These are phyloP conservation scores for Nemania sp. DNA, from an alignment of 2,329 filamentous ascomycete species.

Conservation along the genomic window DNA sequence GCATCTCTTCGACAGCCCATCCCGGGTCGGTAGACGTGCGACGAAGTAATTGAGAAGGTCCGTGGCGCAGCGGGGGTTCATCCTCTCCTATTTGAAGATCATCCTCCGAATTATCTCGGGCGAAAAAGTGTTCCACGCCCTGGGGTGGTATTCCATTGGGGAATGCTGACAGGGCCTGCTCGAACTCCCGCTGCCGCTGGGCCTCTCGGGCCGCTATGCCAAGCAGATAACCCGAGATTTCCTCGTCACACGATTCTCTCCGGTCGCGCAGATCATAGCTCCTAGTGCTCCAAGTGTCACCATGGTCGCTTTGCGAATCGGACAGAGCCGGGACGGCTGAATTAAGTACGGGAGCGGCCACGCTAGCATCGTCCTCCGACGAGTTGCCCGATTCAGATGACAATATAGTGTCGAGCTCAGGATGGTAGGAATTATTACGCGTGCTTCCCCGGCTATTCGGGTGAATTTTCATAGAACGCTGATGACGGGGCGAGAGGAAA, in stretches of 20 bases:
- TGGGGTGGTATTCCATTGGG: slow-evolving; percentile 71
- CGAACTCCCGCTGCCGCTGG: slow-evolving; percentile 73
- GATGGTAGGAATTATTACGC: slow-evolving; percentile 47
- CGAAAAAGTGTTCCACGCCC: slow-evolving; percentile 72
- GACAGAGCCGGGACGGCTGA: slow-evolving; percentile 33
- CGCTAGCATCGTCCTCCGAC: slow-evolving; percentile 34
- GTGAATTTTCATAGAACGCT: slow-evolving; percentile 47
- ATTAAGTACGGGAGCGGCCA: slow-evolving; percentile 26
- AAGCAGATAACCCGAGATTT: slow-evolving; percentile 76
- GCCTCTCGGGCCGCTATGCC: slow-evolving; percentile 79
- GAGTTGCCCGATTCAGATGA: slow-evolving; percentile 51
- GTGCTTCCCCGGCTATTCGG: slow-evolving; percentile 47
- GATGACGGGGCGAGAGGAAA: slow-evolving; percentile 45
- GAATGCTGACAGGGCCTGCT: slow-evolving; percentile 76
- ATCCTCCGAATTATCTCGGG: slow-evolving; percentile 66
- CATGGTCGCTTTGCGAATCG: slow-evolving; percentile 39
- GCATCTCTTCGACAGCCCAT: slow-evolving; percentile 83
- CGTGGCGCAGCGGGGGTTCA: slow-evolving; percentile 46
- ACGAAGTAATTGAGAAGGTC: slow-evolving; percentile 46
- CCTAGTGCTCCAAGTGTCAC: slow-evolving; percentile 37
- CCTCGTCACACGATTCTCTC: slow-evolving; percentile 75
- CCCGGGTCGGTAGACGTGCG: slow-evolving; percentile 67
- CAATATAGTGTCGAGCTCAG: slow-evolving; percentile 49
- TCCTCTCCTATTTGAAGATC: slow-evolving; percentile 49
- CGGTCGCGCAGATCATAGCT: slow-evolving; percentile 50